phyloP scores from a whole-genome alignment of 73 alveolate genomes.

The Tetrahymena thermophila region DNA sequence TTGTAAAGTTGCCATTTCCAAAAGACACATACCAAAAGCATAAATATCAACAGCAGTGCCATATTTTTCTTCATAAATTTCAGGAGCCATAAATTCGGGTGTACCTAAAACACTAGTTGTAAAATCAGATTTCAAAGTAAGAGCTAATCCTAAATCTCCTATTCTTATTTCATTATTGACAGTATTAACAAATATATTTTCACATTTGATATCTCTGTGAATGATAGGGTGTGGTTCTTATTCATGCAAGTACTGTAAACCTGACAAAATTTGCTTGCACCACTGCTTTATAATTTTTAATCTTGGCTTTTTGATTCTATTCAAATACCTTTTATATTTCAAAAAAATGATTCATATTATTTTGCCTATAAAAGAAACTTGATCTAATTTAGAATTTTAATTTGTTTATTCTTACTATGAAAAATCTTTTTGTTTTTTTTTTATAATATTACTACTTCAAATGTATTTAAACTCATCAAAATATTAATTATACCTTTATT shows the following conservation, averaged over 20 bases:
- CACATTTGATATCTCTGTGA: constrained; percentile 94
- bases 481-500: too few relatives aligned
- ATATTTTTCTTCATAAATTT: constrained; percentile 93
- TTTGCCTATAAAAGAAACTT: too few relatives aligned
- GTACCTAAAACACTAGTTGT: constrained; percentile 89
- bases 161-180: constrained; percentile 69
- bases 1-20: constrained; percentile 92
- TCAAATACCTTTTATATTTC: constrained; percentile 47
- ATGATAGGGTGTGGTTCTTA: constrained; percentile 80
- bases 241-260: constrained; percentile 85
- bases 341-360: not conserved
- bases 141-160: constrained; percentile 75
- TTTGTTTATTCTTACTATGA: too few relatives aligned
- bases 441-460: too few relatives aligned
- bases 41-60: constrained; percentile 96
- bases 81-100: constrained; percentile 99
- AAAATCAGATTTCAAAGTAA: constrained; percentile 11
- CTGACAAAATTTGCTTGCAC: constrained; percentile 89
- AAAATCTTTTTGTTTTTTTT: too few relatives aligned
- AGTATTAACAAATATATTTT: constrained; percentile 61
- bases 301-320: constrained; percentile 65
- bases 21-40: constrained; percentile 98
- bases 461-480: too few relatives aligned
- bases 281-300: constrained; percentile 90
- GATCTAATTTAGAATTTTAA: too few relatives aligned